Conservation (phyloP, 2,329 filamentous ascomycete species). For the Allantophomopsis lycopodina region DNA sequence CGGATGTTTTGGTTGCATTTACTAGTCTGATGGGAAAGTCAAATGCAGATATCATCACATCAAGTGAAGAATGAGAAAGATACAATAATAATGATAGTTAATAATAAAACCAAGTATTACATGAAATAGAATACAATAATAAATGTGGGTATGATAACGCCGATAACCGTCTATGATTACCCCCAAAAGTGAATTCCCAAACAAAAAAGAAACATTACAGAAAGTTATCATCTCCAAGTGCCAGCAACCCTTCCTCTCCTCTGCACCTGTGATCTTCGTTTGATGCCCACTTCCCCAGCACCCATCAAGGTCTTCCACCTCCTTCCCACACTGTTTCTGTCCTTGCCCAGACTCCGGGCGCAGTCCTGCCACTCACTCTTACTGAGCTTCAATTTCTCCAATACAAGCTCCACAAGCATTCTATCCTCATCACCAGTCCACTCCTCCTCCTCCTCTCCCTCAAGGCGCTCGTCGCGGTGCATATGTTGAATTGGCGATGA, state of each 20-base stretch:
- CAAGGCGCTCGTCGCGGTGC: slow-evolving; percentile 15
- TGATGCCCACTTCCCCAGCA: slow-evolving; percentile 44
- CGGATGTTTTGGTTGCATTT: no score
- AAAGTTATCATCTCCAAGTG: slow-evolving; percentile 33
- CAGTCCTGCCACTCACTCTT: slow-evolving; percentile 57
- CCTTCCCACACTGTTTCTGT: slow-evolving; percentile 38
- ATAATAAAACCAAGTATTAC: no score
- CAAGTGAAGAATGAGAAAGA: no score
- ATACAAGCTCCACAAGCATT: slow-evolving; percentile 50
- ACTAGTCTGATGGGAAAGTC: no score
- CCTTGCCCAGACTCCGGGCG: slow-evolving; percentile 46
- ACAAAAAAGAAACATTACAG: background rate
- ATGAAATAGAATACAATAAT: no score
- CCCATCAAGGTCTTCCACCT: slow-evolving; percentile 51
- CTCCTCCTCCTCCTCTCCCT: slow-evolving; percentile 17
- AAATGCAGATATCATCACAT: no score
- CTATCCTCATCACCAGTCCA: slow-evolving; percentile 54
- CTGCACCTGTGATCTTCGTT: slow-evolving; percentile 24
- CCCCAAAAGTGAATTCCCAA: background rate
- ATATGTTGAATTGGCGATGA: background rate
- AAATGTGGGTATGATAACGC: no score
- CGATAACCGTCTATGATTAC: no score
- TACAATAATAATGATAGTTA: no score
- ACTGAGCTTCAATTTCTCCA: slow-evolving; percentile 51
- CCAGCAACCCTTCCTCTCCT: slow-evolving; percentile 34